phyloP scores from a whole-genome alignment of 1,284 basidiomycete genomes.

The Boletus hoseneyae region DNA sequence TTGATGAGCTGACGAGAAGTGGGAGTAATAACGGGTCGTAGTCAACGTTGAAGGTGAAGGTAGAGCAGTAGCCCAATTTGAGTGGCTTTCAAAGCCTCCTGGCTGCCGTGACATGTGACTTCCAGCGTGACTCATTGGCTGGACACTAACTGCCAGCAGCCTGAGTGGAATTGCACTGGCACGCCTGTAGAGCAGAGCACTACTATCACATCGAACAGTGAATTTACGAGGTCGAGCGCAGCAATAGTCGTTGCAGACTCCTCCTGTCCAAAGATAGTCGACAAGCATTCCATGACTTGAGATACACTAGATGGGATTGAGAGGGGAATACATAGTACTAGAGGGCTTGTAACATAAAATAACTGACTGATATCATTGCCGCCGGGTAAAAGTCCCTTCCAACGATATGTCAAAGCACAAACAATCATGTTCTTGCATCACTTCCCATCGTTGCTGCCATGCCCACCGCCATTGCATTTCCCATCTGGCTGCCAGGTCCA shows the following conservation, averaged over 20 bases:
- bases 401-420: neutral
- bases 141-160: neutral
- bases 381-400: neutral
- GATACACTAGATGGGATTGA: too few species aligned
- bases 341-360: too few species aligned
- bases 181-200: conserved; percentile 9
- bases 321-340: too few species aligned
- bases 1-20: conserved; percentile 10
- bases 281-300: neutral
- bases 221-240: too few species aligned
- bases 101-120: conserved; percentile 33
- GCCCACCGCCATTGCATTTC: conserved; percentile 56
- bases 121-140: conserved; percentile 24
- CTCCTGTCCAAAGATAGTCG: conserved; percentile 1
- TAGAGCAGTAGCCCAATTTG: conserved; percentile 20
- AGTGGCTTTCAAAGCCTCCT: conserved; percentile 34
- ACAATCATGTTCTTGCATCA: conserved; percentile 26
- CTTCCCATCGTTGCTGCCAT: conserved; percentile 64
- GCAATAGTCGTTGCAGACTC: neutral
- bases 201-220: neutral
- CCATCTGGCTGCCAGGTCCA: conserved; percentile 52
- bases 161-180: conserved; percentile 3
- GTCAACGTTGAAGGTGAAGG: conserved; percentile 34
- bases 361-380: too few species aligned
- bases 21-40: conserved; percentile 28